Evolutionary conservation across 306 rosid genomes (phyloP).

Genomic region (Lathyrus sativus): DNA sequence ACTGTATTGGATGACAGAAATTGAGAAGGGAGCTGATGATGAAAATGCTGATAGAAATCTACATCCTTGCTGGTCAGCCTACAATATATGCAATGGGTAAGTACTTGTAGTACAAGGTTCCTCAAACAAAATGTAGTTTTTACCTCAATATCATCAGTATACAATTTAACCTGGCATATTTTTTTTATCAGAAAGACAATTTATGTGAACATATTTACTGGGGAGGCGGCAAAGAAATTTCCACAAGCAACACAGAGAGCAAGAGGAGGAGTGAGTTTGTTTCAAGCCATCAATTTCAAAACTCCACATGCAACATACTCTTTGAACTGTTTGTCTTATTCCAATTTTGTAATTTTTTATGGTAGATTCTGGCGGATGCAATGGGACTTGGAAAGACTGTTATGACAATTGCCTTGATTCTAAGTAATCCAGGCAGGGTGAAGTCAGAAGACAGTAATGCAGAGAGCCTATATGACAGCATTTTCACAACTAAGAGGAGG

Average conservation of each 20-base stretch:
- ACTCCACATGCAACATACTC: neutral
- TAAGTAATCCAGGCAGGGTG: slow-evolving; percentile 53
- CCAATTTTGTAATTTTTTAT: neutral
- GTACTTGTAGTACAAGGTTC: slow-evolving; percentile 31
- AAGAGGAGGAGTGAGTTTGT: slow-evolving; percentile 88
- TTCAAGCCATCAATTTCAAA: slow-evolving; percentile 14
- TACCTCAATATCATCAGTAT: neutral
- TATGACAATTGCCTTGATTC: slow-evolving; percentile 84
- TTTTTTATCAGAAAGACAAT: slow-evolving; percentile 58
- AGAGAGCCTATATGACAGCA: slow-evolving; percentile 1
- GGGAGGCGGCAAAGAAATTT: slow-evolving; percentile 65
- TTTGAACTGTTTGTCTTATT: slow-evolving; percentile 33
- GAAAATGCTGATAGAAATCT: slow-evolving; percentile 60
- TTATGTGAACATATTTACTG: slow-evolving; percentile 75
- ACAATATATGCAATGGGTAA: slow-evolving; percentile 69
- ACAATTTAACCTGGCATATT: slow-evolving; percentile 7
- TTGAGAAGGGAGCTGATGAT: slow-evolving; percentile 65
- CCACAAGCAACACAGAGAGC: slow-evolving; percentile 78
- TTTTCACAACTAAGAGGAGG: slow-evolving; percentile 36
- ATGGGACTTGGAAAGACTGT: slow-evolving; percentile 99
- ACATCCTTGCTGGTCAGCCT: slow-evolving; percentile 92
- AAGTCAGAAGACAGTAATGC: slow-evolving; percentile 36
- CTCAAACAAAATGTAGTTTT: neutral
- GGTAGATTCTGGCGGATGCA: slow-evolving; percentile 81
- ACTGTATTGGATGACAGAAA: slow-evolving; percentile 76